Conservation (phyloP, 2,329 filamentous ascomycete genomes). For the Fusarium globosum region DNA sequence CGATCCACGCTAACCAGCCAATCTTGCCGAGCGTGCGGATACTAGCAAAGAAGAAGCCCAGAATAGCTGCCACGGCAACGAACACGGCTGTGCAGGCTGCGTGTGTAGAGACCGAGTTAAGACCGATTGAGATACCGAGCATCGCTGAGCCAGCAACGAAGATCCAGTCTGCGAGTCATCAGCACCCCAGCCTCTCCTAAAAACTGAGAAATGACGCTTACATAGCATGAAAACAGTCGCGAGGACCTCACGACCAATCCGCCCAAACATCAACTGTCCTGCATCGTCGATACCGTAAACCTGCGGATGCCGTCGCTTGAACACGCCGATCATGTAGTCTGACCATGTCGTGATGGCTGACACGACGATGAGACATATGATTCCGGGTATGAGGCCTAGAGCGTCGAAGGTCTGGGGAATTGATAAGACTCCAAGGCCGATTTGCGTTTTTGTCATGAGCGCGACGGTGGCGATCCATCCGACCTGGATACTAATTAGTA, state of each 20-base stretch:
- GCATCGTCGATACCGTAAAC: conserved; percentile 67
- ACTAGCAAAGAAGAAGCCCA: conserved; percentile 47
- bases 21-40: conserved; percentile 49
- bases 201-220: conserved; percentile 6
- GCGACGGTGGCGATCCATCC: conserved; percentile 57
- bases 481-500: conserved; percentile 39
- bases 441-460: conserved; percentile 60
- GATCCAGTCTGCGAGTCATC: conserved; percentile 14
- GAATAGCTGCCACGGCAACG: conserved; percentile 49
- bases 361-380: conserved; percentile 55
- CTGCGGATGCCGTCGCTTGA: conserved; percentile 62
- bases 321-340: conserved; percentile 57
- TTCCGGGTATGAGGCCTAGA: conserved; percentile 59
- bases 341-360: conserved; percentile 50
- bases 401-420: conserved; percentile 59
- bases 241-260: conserved; percentile 56
- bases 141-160: conserved; percentile 36
- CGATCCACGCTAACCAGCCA: conserved; percentile 50
- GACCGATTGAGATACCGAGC: conserved; percentile 52
- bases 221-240: conserved; percentile 51
- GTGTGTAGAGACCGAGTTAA: conserved; percentile 55
- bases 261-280: conserved; percentile 61
- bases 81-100: conserved; percentile 55
- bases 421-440: conserved; percentile 60
- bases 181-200: not conserved